These are phyloP conservation scores for Bruguiera parviflora DNA, from an alignment of 345 rosid species.

Conservation along the genomic window DNA sequence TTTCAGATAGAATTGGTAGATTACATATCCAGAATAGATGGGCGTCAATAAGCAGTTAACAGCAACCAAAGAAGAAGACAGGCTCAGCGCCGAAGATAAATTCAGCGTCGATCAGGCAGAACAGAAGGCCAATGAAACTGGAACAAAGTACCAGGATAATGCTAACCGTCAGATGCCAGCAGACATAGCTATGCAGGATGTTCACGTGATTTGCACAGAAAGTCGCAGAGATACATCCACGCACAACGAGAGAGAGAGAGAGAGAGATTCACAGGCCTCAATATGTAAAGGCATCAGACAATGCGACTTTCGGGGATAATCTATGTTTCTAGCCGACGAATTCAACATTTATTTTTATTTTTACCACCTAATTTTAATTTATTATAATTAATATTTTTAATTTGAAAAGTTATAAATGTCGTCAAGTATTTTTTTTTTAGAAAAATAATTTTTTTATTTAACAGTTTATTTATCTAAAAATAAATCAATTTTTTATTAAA, in stretches of 20 bases:
- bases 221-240: too few species aligned
- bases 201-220: background rate
- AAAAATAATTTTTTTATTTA: too few species aligned
- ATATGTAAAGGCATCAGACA: background rate
- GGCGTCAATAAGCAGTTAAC: background rate
- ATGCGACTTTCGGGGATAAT: background rate
- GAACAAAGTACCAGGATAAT: background rate
- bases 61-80: background rate
- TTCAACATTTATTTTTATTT: too few species aligned
- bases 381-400: too few species aligned
- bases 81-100: background rate
- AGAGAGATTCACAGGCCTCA: background rate
- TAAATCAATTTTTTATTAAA: too few species aligned
- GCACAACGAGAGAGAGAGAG: background rate
- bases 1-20: constrained; percentile 10
- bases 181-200: background rate
- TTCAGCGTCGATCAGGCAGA: background rate
- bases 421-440: too few species aligned
- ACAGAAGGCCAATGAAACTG: background rate
- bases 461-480: too few species aligned
- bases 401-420: too few species aligned
- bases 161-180: background rate
- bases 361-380: too few species aligned
- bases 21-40: background rate
- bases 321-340: too few species aligned